Conservation (phyloP, 257 asterid genomes). For the Solanum gandarillasii region DNA sequence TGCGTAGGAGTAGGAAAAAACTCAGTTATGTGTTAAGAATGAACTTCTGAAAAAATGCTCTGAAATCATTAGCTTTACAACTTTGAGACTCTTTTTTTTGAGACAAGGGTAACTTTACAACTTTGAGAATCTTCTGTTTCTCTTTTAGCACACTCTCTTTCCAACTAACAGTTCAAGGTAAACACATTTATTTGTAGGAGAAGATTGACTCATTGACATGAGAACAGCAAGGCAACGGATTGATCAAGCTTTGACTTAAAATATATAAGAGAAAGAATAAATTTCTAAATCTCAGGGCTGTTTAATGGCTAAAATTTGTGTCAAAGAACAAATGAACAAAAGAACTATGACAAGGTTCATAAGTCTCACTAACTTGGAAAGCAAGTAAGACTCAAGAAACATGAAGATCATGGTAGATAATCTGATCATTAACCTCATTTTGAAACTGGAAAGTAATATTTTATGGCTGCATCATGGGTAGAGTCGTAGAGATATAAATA, state of each 20-base stretch:
- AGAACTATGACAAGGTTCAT: not conserved
- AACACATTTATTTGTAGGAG: not conserved
- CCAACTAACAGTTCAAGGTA: not conserved
- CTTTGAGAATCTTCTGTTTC: not conserved
- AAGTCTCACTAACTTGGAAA: not conserved
- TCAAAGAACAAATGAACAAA: not conserved
- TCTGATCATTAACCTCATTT: not conserved
- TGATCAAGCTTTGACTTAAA: not conserved
- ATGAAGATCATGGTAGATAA: not conserved
- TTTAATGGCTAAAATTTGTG: not conserved
- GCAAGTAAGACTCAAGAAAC: not conserved
- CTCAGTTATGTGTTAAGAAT: not conserved
- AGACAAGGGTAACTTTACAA: not conserved
- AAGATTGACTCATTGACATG: not conserved
- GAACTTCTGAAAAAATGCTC: not conserved
- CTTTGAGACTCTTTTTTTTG: not conserved
- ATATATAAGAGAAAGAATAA: not conserved
- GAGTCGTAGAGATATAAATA: not conserved
- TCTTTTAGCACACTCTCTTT: not conserved
- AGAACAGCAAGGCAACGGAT: not conserved
- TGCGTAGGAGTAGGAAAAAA: not conserved
- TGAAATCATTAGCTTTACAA: not conserved
- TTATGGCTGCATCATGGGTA: not conserved
- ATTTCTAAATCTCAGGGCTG: not conserved
- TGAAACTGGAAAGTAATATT: not conserved